These are phyloP conservation scores for Themeda triandra DNA, from an alignment of 176 grass and related monocot species.

Conservation along the genomic window DNA sequence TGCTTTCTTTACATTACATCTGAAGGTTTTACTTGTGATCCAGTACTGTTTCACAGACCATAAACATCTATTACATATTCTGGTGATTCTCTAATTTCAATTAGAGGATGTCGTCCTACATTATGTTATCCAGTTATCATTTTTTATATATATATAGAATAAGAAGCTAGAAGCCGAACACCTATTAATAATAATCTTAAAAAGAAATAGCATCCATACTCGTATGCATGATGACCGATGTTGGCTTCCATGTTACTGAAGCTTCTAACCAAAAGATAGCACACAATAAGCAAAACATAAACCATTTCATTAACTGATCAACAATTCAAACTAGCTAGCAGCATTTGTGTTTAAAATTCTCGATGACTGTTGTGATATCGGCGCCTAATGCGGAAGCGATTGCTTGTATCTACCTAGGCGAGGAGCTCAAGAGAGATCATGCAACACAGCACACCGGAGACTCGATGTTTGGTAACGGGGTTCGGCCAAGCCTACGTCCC, in stretches of 20 bases:
- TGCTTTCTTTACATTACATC: background rate
- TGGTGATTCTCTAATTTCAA: background rate
- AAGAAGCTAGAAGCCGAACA: background rate
- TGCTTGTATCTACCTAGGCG: too few relatives aligned
- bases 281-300: background rate
- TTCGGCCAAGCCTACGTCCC: too few relatives aligned
- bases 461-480: too few relatives aligned
- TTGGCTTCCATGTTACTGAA: constrained; percentile 31
- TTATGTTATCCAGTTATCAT: background rate
- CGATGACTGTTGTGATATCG: too few relatives aligned
- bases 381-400: too few relatives aligned
- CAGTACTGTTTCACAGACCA: background rate
- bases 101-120: background rate
- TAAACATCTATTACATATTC: background rate
- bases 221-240: background rate
- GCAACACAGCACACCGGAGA: too few relatives aligned
- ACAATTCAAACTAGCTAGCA: background rate
- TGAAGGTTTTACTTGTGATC: background rate
- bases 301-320: constrained; percentile 18
- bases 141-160: background rate
- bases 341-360: background rate
- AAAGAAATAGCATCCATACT: background rate
- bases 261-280: constrained; percentile 29
- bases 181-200: background rate
- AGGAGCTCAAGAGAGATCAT: too few relatives aligned